Base-by-base conservation (phyloP, 2,329 filamentous ascomycete species). In the Clarireedia monteithiana region DNA sequence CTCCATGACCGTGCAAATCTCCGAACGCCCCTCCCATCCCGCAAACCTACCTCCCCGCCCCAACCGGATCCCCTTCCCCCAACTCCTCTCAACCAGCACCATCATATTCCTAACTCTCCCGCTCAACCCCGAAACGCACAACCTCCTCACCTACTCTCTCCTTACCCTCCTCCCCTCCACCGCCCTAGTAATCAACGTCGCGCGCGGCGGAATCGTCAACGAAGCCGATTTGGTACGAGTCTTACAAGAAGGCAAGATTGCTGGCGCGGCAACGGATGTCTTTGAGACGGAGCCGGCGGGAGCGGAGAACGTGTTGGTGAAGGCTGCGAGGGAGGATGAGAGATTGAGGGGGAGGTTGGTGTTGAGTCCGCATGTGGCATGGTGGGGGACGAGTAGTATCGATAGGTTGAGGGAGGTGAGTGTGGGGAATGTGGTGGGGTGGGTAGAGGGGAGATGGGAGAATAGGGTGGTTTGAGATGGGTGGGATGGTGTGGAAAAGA, bases 351-450 rank as follows among this genome's bases (percentile, higher is more conserved):
- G 79, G 12, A 79, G 80, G 58, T 65, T 82, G 58, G 73, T 78
- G 0, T 61, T 79, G 42, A 77, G 71, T 48, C 77, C 78, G 17
- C 79, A 82, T 67, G 59, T 80, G 40, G 78, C 79, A 1, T 82
- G 78, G 78, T 75, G 73, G 60, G 73, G 76, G 1, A 70, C 72
- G 48, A 72, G 68, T 60, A 80, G 76, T 4, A 68, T 76, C 56
- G 67, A 71, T 46, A 79, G 75, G 40, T 71, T 79, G 44, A 69
- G 71, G 12, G 65, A 67, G 34, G 71, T 74, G 15, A 59, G 76
- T 39, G 76, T 73, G 61, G 66, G 70, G 38, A 79, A 76, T 34
- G 68, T 80, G 9, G 77, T 79, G 62, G 71, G 60, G 1, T 78
- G 73, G 68, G 51, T 67, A 27, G 65, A 58, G 54, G 76, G 69